A percentile compares a stretch with the other conserved stretches of the same genome.
phyloP scores from a whole-genome alignment of 2,329 filamentous ascomycete species.

The Cladosporium sphaerospermum region DNA sequence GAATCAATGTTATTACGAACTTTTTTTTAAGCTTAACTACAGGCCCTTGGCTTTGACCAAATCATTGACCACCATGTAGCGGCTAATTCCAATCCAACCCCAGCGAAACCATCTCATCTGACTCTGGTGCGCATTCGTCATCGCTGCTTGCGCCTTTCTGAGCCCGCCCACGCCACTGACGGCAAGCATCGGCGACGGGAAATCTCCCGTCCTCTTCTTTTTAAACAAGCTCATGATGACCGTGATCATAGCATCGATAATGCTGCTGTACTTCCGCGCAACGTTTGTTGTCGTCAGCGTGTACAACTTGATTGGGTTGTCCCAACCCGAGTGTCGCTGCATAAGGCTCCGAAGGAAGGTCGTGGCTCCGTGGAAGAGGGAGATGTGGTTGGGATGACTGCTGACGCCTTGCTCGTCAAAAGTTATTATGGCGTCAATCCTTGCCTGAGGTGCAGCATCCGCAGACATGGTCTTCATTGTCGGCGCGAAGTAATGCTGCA shows the following conservation, averaged over 20 bases:
- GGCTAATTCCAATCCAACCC: conserved; percentile 83
- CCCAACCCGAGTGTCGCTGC: conserved; percentile 57
- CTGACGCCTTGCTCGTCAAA: conserved; percentile 83
- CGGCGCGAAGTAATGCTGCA: conserved; percentile 69
- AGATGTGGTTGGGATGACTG: conserved; percentile 87
- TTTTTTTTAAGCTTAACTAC: background rate
- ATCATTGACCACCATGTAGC: conserved; percentile 96
- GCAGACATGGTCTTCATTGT: conserved; percentile 43
- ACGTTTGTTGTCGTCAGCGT: conserved; percentile 69
- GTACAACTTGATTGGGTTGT: conserved; percentile 75
- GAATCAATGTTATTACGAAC: too few species aligned
- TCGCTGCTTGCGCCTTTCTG: conserved; percentile 69
- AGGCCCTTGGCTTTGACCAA: conserved; percentile 54
- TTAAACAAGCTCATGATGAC: conserved; percentile 50
- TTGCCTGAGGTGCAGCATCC: conserved; percentile 43
- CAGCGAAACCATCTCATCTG: conserved; percentile 99
- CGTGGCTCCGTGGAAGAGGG: conserved; percentile 74
- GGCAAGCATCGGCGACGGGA: conserved; percentile 57
- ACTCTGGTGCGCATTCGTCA: conserved; percentile 84
- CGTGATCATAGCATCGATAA: conserved; percentile 71
- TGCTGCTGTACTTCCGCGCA: conserved; percentile 70
- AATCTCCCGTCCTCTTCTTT: conserved; percentile 48
- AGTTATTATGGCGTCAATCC: conserved; percentile 78
- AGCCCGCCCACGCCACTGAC: conserved; percentile 61
- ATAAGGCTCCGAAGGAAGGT: conserved; percentile 64